Base-by-base conservation (phyloP, 129 eudicot genomes). In the Escallonia rubra region DNA sequence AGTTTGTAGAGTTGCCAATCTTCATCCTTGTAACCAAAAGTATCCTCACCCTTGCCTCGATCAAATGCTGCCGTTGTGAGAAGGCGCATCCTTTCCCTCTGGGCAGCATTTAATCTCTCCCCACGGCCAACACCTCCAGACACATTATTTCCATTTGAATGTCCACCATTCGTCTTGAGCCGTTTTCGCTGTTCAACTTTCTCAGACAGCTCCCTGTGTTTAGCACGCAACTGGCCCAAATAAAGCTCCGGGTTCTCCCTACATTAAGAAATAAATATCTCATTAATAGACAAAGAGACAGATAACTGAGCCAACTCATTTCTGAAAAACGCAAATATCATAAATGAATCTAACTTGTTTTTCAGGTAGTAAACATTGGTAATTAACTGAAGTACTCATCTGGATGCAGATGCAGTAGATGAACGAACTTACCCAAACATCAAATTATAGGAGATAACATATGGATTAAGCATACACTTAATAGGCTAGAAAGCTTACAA, bases 81-180 rank as follows among this genome's bases (percentile, higher is more conserved):
- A 41, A 94, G 85, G 50, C 99, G 96, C 99, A 94, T 94, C 67
- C 99, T 79, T 54, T 94, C 99, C 72, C 85, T 94, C 67, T 94
- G 96, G 69, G 93, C 91, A 51, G 99, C 87, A 79, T 76, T 89
- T 67, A 90, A 74, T 70, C 99, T 85, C 82, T 94, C 99, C 65
- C 99, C 99, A 47, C 99, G 96, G 9, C 99, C 99, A 59, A 94
- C 97, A 49, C 97, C 97, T 43, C 96, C 95, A 40, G 96, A 76
- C 41, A 67, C 79, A 59, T 78, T 80, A 77, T 80, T 87, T 50
- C 92, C 98, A 64, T 78, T 92, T 48, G 77, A 68, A 46, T 83
- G 70, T 75, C 71, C 79, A 5, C 96, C 98, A 73, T 84, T 94
- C 71, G 96, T 83, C 78, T 90, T 89, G 6, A 73, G 70, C 77